Base-by-base conservation (phyloP, 306 rosid species). In the Acacia crassicarpa region DNA sequence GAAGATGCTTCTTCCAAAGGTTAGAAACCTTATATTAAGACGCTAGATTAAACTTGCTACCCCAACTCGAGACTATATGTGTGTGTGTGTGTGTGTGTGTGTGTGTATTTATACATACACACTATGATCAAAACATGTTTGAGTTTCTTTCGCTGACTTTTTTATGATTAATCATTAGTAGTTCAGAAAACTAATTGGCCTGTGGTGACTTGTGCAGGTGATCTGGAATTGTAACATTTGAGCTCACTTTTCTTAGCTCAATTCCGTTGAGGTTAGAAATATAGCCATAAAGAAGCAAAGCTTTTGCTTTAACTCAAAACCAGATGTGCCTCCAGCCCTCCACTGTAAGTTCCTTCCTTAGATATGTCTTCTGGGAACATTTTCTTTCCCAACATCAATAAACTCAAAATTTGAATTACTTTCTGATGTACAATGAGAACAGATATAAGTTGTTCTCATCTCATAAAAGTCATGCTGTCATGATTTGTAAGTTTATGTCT, bases 1-100 rank as follows among this genome's bases (percentile, higher is more conserved):
- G 91, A 86, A 74, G 77, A 73, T 78, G 65, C 86, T 83, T 84
- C 87, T 75, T 87, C 89, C 22, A 79, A 78, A 90, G 94, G 97
- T 92, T 75, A 82, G 91, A 86, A 85, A 72, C 11, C 69, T 62
- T 7, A 33, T 15, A 15, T 74, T 67, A 65, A 65, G 63, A 65
- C 33, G 40, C 41, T 6, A 38, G 41, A 11, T 19, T 45, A 62
- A 61, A 62, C 19, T 44, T 62, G 58, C 61, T 46, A 41, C 48
- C 13, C 43, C 59, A 63, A 77, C 62, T 77, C 20, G 44, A 63
- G 10, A 17, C 12, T 63, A 48, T 16, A 48, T 48, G 44, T 30
- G 2, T 30, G 2, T 30, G 2, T 27, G n/a, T n/a, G n/a, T n/a
- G n/a, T n/a, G n/a, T n/a, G n/a, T n/a, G n/a, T n/a, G n/a, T 30